Evolutionary conservation across 805 yeast genomes (phyloP), one percentile per base, ranked within the genome.

Genomic region (Spathaspora hagerdaliae): DNA sequence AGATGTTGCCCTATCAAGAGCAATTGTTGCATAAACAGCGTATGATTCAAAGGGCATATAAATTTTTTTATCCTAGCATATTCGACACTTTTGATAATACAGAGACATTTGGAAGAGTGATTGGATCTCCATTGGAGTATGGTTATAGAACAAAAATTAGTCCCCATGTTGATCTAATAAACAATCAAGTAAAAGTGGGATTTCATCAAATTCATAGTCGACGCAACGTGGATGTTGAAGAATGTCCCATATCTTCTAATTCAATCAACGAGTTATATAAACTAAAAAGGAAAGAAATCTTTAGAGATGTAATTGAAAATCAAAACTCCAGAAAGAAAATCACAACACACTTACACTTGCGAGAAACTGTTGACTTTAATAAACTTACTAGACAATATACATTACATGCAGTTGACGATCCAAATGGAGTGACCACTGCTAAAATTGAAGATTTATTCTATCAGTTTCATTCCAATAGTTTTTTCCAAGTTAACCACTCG

Each of bases 121-220:
- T 54, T 6, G 65, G 59, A 10, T 67, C 74, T 2, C 75, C 75
- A 3, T 51, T 60, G 54, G 68, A 70, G 47, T 68, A 59, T 42
- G 57, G 61, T 8, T 72, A 72, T 48, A 50, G 77, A 43, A 64
- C 73, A 3, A 72, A 72, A 41, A 49, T 72, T 13, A 71, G 75
- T 0, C 77, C 77, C 5, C 76, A 71, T 47, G 32, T 51, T 6
- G 26, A 8, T 15, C 5, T 27, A 14, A 7, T 14, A 6, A 10
- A n/a, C 8, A n/a, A 15, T 10, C 8, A 13, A 9, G 13, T 31
- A 8, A 27, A 24, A n/a, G 55, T 71, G 13, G 77, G 77, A 31
- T 57, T 65, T 35, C 58, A 67, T 10, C 51, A 61, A 41, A 56
- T 59, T 1, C 44, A 56, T 11, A 59, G 58, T 1, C 47, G 48